phyloP scores from a whole-genome alignment of 2,329 filamentous ascomycete genomes.

The Lecanicillium sp. region DNA sequence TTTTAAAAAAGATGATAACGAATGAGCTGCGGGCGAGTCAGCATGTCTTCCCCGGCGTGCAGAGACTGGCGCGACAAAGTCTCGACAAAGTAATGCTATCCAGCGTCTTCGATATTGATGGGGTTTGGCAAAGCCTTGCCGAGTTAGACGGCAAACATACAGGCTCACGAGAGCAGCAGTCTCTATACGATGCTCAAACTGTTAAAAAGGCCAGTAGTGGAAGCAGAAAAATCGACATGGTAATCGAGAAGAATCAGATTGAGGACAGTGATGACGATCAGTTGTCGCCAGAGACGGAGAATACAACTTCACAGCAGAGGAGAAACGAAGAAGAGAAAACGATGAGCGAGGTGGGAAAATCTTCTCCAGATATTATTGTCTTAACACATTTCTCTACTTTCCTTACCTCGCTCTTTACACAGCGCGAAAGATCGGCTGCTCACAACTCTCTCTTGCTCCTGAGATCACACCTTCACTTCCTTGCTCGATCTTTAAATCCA shows the following conservation, averaged over 20 bases:
- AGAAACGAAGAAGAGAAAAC: no score
- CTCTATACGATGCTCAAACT: no score
- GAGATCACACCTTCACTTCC: slow-evolving; percentile 33
- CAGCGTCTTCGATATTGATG: slow-evolving; percentile 50
- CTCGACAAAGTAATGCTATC: slow-evolving; percentile 45
- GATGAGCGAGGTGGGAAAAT: no score
- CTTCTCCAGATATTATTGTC: slow-evolving; percentile 44
- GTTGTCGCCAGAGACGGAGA: slow-evolving; percentile 10
- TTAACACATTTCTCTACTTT: slow-evolving; percentile 46
- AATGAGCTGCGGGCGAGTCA: slow-evolving; percentile 21
- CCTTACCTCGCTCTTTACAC: slow-evolving; percentile 43
- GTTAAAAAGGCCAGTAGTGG: no score
- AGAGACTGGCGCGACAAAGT: slow-evolving; percentile 23
- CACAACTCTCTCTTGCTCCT: slow-evolving; percentile 41
- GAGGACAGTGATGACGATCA: slow-evolving; percentile 32
- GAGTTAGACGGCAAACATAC: no score
- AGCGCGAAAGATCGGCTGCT: slow-evolving; percentile 35
- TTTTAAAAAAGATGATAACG: slow-evolving; percentile 31
- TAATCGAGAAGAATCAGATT: slow-evolving; percentile 17
- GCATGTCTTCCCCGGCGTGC: slow-evolving; percentile 11
- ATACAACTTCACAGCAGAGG: slow-evolving; percentile 2
- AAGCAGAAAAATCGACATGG: slow-evolving; percentile 8
- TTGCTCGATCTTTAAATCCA: slow-evolving; percentile 31
- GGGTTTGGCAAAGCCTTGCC: slow-evolving; percentile 46
- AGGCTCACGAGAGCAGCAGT: no score